Evolutionary conservation across 345 rosid species (phyloP), one percentile per base, ranked within the genome.

Genomic region (Euphorbia peplus): DNA sequence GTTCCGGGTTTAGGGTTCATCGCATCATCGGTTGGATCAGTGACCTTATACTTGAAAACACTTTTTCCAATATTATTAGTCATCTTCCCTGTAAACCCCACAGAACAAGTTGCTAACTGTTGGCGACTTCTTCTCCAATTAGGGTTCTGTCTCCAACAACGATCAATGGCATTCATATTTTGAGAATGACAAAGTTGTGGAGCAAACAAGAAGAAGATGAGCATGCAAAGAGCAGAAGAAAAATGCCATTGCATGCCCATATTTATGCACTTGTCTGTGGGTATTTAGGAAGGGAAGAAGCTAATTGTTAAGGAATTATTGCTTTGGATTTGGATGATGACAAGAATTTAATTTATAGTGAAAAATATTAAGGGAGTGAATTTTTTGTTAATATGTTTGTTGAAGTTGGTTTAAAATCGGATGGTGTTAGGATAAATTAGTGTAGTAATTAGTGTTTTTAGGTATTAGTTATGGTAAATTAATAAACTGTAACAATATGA

Each of bases 81-180:
- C 98, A 93, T 86, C 71, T 86, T 89, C 3, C 95, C 87, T 0
- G 81, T 72, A 66, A 91, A 85, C 4, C 97, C 98, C 0, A 84
- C 79, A 0, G 90, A 86, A 64, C 97, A 91, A 5, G 44, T 64
- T 3, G 90, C 92, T 2, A 91, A 75, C 37, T 83, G 79, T 7
- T 80, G 84, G 2, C 91, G 76, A 42, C 66, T 66, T 32, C 68
- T 77, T 8, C 81, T 54, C 97, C 96, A 87, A 3, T 71, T 25
- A 4, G 87, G 84, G 46, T 83, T 71, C 0, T 14, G 32, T 67
- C 87, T 74, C 91, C 92, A 93, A 29, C 98, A 91, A 66, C 73
- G 73, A 81, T 91, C 96, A 22, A 91, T 86, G 9, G 67, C 90
- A 55, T 93, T 93, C 77, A 84, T 60, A 0, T 65, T 71, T 0